These are phyloP conservation scores for Scheffersomyces spartinae DNA, from an alignment of 805 yeast genomes.

Conservation along the genomic window DNA sequence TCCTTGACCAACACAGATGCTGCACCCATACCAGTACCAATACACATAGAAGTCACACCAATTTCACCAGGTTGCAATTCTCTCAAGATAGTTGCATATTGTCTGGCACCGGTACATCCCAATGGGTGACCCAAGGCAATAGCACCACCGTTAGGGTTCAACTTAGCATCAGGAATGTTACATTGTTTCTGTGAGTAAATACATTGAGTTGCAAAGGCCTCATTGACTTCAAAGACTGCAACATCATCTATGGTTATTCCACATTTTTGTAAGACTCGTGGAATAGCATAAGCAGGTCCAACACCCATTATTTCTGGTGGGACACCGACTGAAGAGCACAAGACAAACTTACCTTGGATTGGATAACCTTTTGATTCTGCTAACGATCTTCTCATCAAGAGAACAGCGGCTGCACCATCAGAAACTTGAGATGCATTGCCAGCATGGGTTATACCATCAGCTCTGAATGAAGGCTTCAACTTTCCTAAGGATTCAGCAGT, in stretches of 20 bases:
- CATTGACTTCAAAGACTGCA: slow-evolving; percentile 78
- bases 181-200: slow-evolving; percentile 57
- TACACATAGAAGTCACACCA: slow-evolving; percentile 30
- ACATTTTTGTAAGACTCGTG: slow-evolving; percentile 55
- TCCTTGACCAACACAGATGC: slow-evolving; percentile 22
- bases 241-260: slow-evolving; percentile 57
- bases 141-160: slow-evolving; percentile 10
- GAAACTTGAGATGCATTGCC: slow-evolving; percentile 95
- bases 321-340: slow-evolving; percentile 77
- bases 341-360: slow-evolving; percentile 70
- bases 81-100: slow-evolving; percentile 22
- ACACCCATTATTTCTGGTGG: slow-evolving; percentile 98
- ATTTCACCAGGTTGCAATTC: slow-evolving; percentile 19
- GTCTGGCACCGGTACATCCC: slow-evolving; percentile 55
- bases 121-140: slow-evolving; percentile 20
- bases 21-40: slow-evolving; percentile 29
- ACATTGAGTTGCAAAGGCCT: slow-evolving; percentile 95
- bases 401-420: slow-evolving; percentile 90
- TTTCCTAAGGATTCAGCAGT: slow-evolving; percentile 66
- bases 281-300: slow-evolving; percentile 95
- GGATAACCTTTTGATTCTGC: slow-evolving; percentile 68
- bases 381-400: slow-evolving; percentile 73
- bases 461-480: slow-evolving; percentile 77
- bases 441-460: slow-evolving; percentile 82
- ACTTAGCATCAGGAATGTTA: slow-evolving; percentile 53